phyloP scores from a whole-genome alignment of 352 stramenopile species.

The Pythium phragmitis region DNA sequence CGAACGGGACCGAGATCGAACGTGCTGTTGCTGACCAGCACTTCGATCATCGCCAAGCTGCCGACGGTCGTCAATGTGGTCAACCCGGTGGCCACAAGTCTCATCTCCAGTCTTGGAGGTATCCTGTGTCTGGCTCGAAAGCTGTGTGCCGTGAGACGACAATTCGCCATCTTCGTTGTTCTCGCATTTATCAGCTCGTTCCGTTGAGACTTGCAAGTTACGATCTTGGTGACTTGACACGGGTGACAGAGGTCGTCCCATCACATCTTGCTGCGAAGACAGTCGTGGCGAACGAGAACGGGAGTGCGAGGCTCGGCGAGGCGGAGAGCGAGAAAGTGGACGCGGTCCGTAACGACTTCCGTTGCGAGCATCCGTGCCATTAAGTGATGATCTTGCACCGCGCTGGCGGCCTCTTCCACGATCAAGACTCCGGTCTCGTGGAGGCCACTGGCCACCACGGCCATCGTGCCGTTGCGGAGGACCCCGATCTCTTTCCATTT shows the following conservation, averaged over 20 bases:
- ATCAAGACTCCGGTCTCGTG: constrained; percentile 10
- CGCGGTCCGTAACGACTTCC: constrained; percentile 7
- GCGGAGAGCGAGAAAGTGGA: not conserved
- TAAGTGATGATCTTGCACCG: not conserved
- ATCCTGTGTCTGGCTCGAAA: constrained; percentile 12
- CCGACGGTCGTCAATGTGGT: not conserved
- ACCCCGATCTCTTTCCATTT: constrained; percentile 2
- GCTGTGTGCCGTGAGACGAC: constrained; percentile 1
- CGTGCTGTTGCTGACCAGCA: not conserved
- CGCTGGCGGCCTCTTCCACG: not conserved
- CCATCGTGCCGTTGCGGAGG: constrained; percentile 2
- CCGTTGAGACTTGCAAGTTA: not conserved
- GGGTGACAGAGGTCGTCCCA: not conserved
- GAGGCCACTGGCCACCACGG: not conserved
- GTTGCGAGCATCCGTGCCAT: constrained; percentile 4
- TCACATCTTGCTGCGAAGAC: not conserved
- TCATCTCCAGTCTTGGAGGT: constrained; percentile 15
- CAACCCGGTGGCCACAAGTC: not conserved
- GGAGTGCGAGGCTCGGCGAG: constrained; percentile 13
- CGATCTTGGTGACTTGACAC: constrained; percentile 1
- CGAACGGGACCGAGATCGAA: constrained; percentile 19
- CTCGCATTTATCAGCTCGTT: not conserved
- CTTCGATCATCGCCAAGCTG: not conserved
- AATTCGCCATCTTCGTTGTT: not conserved
- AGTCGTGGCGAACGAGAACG: constrained; percentile 15